Base-by-base conservation (phyloP, 345 rosid species). In the Populus simonii region DNA sequence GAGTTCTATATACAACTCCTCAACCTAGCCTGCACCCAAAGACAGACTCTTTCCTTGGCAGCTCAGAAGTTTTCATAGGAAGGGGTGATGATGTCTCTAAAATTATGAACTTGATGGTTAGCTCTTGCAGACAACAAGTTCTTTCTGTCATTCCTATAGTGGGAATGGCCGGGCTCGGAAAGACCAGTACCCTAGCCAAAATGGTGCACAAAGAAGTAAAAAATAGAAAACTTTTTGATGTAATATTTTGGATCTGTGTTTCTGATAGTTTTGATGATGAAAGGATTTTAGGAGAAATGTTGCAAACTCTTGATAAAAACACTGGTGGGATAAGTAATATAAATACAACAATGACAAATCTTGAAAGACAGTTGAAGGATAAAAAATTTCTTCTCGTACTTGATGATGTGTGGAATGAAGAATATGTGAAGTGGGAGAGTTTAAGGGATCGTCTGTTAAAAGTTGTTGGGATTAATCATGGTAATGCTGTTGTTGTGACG, bases 321-420 rank as follows among this genome's bases (percentile, higher is more conserved):
- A 8, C 17, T 11, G 10, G 43, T 39, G 43, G 43, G 9, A 7
- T 43, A 2, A 6, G 1, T 7, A 41, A 3, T 7, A 47, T 13
- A 43, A 67, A 74, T 0, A 59, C 6, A 41, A 15, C 63, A 47
- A 29, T 72, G 38, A 9, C 23, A 10, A 8, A 27, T 10, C 59
- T 66, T 72, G 3, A 41, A 36, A 23, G 49, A 7, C 22, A 15
- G 23, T 63, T 57, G 51, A 2, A 9, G 13, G 23, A 12, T 7
- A 27, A 47, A 51, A 75, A 66, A 17, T 66, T 35, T 41, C 70
- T 80, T 59, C 83, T 80, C 17, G 59, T 76, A 12, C 75, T 80
- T 53, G 83, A 80, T 29, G 83, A 80, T 80, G 79, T 80, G 62
- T 76, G 80, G 80, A 61, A 31, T 41, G 73, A 76, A 10, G 43